Percentiles rank a stretch among this genome's conserved stretches.
Conservation (phyloP, 2,329 filamentous ascomycete species). For the Lasiodiplodia sp. region DNA sequence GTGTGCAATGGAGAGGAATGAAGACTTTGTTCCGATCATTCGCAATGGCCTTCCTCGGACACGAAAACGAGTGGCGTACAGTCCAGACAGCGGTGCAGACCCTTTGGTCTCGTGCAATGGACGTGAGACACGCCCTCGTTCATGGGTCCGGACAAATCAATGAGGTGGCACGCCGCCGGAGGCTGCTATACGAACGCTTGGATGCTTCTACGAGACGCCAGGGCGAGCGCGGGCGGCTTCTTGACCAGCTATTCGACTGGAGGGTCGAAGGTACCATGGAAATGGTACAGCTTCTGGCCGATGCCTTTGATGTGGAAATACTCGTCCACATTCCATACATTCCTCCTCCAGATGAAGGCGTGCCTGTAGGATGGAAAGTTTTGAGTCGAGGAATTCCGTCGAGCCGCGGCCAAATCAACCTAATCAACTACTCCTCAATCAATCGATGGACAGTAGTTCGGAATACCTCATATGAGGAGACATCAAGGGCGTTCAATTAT, state of each 20-base stretch:
- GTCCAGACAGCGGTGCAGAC: background rate
- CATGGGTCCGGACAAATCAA: background rate
- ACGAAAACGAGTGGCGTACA: background rate
- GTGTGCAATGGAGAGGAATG: constrained; percentile 5
- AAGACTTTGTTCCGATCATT: constrained; percentile 6
- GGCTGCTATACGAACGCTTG: constrained; percentile 1
- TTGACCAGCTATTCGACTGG: constrained; percentile 15
- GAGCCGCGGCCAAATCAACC: background rate
- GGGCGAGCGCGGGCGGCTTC: background rate
- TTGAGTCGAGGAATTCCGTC: background rate
- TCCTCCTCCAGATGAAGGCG: no score
- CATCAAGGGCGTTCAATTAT: background rate
- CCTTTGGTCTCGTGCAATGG: constrained; percentile 3
- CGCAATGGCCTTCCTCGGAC: background rate
- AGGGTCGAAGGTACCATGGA: constrained; percentile 7
- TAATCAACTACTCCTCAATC: background rate
- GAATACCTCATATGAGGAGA: background rate
- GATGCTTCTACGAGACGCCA: background rate
- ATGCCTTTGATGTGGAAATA: background rate
- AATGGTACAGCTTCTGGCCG: constrained; percentile 8
- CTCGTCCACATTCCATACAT: constrained; percentile 7
- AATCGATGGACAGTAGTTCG: background rate
- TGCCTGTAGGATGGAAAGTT: background rate
- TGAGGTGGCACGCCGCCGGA: background rate
- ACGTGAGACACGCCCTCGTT: background rate